phyloP scores from a whole-genome alignment of 2,329 filamentous ascomycete genomes.

The Didymella glomerata region DNA sequence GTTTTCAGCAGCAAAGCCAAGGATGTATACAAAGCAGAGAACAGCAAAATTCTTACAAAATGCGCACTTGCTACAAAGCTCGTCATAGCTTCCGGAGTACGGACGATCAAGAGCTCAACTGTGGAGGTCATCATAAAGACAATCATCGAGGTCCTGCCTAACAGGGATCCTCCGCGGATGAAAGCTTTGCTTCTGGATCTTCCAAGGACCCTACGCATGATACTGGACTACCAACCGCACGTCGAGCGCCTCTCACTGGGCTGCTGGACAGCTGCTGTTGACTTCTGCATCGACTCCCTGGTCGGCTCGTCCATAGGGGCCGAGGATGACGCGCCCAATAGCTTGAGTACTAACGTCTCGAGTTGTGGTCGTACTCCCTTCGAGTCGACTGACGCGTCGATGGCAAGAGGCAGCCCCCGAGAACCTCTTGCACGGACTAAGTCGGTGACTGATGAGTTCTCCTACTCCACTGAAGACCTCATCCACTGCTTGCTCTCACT shows the following conservation, averaged over 20 bases:
- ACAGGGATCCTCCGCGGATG: conserved; percentile 68
- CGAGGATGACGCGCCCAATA: conserved; percentile 36
- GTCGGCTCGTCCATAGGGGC: conserved; percentile 37
- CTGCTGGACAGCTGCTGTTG: conserved; percentile 73
- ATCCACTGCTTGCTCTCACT: conserved; percentile 73
- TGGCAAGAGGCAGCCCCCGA: conserved; percentile 38
- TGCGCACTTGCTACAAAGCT: conserved; percentile 77
- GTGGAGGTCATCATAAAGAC: conserved; percentile 82
- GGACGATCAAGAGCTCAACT: conserved; percentile 76
- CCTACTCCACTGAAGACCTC: conserved; percentile 46
- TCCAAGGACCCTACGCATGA: conserved; percentile 73
- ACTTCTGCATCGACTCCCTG: conserved; percentile 76
- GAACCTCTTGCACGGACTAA: conserved; percentile 30
- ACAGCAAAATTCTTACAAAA: conserved; percentile 65
- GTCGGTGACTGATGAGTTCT: conserved; percentile 32
- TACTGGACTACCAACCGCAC: conserved; percentile 78
- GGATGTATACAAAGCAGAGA: conserved; percentile 22
- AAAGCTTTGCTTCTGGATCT: conserved; percentile 76
- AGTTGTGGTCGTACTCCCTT: conserved; percentile 45
- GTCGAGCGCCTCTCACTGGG: conserved; percentile 77
- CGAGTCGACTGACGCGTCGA: conserved; percentile 37
- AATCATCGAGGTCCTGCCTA: conserved; percentile 76
- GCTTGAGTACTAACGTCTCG: conserved; percentile 42
- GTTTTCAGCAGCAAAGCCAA: conserved; percentile 63
- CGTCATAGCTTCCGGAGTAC: conserved; percentile 73